Base-by-base conservation (phyloP, 768 basidiomycete species). In the Suillus spraguei region DNA sequence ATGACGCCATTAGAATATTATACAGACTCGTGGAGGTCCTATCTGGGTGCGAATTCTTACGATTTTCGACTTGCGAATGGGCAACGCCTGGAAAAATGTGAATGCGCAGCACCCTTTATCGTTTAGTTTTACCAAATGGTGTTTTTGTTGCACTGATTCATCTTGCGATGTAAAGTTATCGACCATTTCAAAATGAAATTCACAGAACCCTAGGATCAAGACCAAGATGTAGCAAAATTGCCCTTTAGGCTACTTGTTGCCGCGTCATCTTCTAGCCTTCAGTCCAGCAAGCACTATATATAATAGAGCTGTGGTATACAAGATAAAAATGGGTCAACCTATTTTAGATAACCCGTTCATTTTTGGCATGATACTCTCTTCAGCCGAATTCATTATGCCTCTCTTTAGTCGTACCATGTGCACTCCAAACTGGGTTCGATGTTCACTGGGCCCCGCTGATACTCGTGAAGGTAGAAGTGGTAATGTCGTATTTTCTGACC, bases 311-410 rank as follows among this genome's bases (percentile, higher is more conserved):
- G 54, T 22, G 55, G 24, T 38, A 22, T 14, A 9, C 38, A 39
- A 36, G 22, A 36, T 16, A 36, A 55, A 56, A 56, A 39, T 39
- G 36, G 38, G 38, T 17, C 24, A 8, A 39, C 38, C 16, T 24
- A 39, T 56, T 39, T 56, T 56, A 16, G 22, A 28, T 28, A 32
- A 50, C 49, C 36, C 24, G 9, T 56, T 39, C 38, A 56, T 56
- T 56, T 24, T 39, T 24, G 38, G 16, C 22, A 7, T 28, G 9
- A 24, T 38, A 5, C n/a, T 42, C 42, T 22, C 46, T 46, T 22
- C 42, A 46, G n/a, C 11, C 44, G n/a, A 46, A 13, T 22, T 49
- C 47, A 49, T 49, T 22, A 16, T 3, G 54, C 14, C 35, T 54
- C 53, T 55, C 54, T 54, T 36, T 36, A 22, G 36, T 14, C n/a